Percentiles rank a stretch among this genome's conserved stretches.
These are phyloP conservation scores for Daldinia sp. DNA, from an alignment of 2,329 filamentous ascomycete genomes.

Conservation along the genomic window DNA sequence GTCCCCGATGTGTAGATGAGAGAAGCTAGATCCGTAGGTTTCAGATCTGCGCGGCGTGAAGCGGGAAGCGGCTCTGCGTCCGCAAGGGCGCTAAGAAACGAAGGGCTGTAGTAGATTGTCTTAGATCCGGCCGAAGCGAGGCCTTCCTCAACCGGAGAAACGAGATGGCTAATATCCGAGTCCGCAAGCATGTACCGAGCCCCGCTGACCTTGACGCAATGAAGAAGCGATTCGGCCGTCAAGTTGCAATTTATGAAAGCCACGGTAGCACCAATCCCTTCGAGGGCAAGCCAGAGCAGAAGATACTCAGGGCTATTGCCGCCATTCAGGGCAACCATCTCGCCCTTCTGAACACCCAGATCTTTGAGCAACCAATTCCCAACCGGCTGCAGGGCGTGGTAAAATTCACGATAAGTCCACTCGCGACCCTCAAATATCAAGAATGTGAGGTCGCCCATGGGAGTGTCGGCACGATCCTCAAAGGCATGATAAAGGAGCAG, in stretches of 20 bases:
- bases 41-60: constrained; percentile 59
- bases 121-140: constrained; percentile 62
- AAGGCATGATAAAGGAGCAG: constrained; percentile 39
- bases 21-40: constrained; percentile 60
- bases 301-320: constrained; percentile 73
- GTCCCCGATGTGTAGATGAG: constrained; percentile 80
- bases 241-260: constrained; percentile 77
- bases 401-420: constrained; percentile 67
- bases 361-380: constrained; percentile 68
- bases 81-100: constrained; percentile 52
- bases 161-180: constrained; percentile 59
- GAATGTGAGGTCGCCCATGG: constrained; percentile 37
- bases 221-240: constrained; percentile 67
- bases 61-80: constrained; percentile 61
- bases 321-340: constrained; percentile 71
- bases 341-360: constrained; percentile 62
- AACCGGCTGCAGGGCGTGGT: constrained; percentile 62
- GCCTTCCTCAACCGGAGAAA: constrained; percentile 65
- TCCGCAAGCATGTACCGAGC: constrained; percentile 67
- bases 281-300: constrained; percentile 69
- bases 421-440: constrained; percentile 67
- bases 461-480: constrained; percentile 39
- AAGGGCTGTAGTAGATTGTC: constrained; percentile 60
- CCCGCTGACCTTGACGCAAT: constrained; percentile 67
- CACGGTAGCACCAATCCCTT: constrained; percentile 70